phyloP scores from a whole-genome alignment of 1,284 basidiomycete genomes.

The Erythrobasidium hasegawianum region DNA sequence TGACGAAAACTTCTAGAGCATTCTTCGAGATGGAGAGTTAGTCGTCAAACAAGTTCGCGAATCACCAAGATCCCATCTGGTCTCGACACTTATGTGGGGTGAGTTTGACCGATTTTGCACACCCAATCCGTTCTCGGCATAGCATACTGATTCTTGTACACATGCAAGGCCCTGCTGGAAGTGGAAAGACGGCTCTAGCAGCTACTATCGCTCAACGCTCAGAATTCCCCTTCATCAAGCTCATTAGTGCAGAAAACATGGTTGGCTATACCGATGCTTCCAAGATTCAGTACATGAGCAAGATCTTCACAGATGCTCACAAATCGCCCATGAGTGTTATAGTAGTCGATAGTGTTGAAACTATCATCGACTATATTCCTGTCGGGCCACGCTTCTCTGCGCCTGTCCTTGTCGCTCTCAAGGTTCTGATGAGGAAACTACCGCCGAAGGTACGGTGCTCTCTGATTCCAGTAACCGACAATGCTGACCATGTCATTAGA shows the following conservation, averaged over 20 bases:
- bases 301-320: constrained; percentile 93
- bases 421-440: constrained; percentile 81
- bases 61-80: constrained; percentile 84
- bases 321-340: constrained; percentile 95
- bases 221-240: constrained; percentile 95
- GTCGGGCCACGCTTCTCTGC: constrained; percentile 97
- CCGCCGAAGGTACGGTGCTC: constrained; percentile 74
- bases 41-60: constrained; percentile 93
- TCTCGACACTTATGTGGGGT: constrained; percentile 68
- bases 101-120: constrained; percentile 56
- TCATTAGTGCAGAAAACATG: constrained; percentile 95
- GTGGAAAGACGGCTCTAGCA: constrained; percentile 93
- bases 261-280: constrained; percentile 87
- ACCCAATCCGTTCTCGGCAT: background rate
- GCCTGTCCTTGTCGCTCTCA: constrained; percentile 80
- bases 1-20: constrained; percentile 57
- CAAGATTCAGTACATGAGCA: constrained; percentile 88
- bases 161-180: constrained; percentile 64
- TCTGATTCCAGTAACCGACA: background rate
- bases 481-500: constrained; percentile 53
- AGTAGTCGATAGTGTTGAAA: constrained; percentile 91
- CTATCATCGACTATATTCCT: constrained; percentile 93
- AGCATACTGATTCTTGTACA: no score
- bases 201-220: constrained; percentile 92
- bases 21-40: constrained; percentile 82